Conservation (phyloP, 2,329 filamentous ascomycete species). For the Cercospora sesami region DNA sequence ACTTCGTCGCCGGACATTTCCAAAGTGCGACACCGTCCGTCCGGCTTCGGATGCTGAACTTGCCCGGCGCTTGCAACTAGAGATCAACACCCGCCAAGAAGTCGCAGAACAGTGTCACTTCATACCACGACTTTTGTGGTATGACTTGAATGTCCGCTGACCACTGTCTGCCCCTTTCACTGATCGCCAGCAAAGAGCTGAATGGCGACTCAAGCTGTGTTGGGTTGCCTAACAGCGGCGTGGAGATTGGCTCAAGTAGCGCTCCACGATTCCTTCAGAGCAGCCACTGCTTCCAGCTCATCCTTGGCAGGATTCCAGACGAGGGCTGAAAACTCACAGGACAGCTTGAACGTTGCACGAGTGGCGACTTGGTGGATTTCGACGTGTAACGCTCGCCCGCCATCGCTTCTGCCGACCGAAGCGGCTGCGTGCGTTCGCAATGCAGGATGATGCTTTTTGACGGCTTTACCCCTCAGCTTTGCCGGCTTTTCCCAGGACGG, state of each 20-base stretch:
- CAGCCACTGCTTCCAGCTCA: background rate
- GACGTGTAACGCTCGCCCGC: background rate
- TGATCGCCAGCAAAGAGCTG: background rate
- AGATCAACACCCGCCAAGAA: background rate
- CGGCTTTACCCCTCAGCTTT: background rate
- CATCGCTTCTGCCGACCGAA: background rate
- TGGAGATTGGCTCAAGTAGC: background rate
- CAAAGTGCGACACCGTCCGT: background rate
- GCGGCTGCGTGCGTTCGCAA: background rate
- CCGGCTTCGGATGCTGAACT: background rate
- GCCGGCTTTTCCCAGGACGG: background rate
- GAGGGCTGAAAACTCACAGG: background rate
- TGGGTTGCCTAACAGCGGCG: background rate
- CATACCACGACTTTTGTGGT: background rate
- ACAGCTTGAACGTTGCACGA: background rate
- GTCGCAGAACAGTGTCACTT: background rate
- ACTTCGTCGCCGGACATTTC: background rate
- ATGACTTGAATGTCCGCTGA: background rate
- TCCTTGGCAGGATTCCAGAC: background rate
- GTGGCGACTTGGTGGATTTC: background rate
- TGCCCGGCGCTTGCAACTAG: background rate
- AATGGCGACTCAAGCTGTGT: background rate
- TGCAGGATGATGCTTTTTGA: constrained; percentile 1
- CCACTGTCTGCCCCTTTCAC: background rate
- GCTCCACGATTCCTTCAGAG: background rate